Evolutionary conservation across 805 yeast genomes (phyloP), one percentile per base, ranked within the genome.

Genomic region (Pichia nanzhaoensis): DNA sequence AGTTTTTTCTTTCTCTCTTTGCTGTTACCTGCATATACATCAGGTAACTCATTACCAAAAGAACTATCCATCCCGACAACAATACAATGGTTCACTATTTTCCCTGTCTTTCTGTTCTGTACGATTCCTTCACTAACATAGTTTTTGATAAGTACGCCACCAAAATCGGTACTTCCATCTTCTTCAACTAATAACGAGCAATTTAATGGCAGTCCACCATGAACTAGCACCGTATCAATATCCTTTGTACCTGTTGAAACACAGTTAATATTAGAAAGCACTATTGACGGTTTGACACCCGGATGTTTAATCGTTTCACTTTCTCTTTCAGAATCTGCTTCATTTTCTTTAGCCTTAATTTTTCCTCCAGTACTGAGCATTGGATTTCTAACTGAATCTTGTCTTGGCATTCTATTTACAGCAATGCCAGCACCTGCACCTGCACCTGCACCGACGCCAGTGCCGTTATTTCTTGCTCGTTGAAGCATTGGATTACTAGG

Each of bases 141-240:
- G 3, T 78, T 67, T 51, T 89, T 78, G 22, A 80, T 60, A 32
- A 91, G 52, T 10, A 86, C 80, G 5, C 88, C 74, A 6, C 84
- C 73, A 58, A 88, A 91, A 57, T 91, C 97, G 0, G 98, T 91
- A 6, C 91, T 82, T 0, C 95, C 93, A 14, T 77, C 74, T 59
- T 91, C 98, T 60, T 87, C 91, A 4, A 91, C 59, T 13, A 90
- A 60, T 33, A 89, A 58, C 5, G 84, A 73, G 10, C 71, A 64
- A 1, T 96, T 95, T 12, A 86, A 53, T 1, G 98, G 98, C 14
- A 90, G 60, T 1, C 99, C 99, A 45, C 78, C 83, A 61, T 91
- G 98, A 1, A 75, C 77, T 42, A 91, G 59, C 3, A 86, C 63
- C 51, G 72, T 77, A 61, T 91, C 98, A 19, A 91, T 61, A 57